Evolutionary conservation across 441 rosid species (phyloP), one percentile per base, ranked within the genome.

Genomic region (Eugenia klotzschiana): DNA sequence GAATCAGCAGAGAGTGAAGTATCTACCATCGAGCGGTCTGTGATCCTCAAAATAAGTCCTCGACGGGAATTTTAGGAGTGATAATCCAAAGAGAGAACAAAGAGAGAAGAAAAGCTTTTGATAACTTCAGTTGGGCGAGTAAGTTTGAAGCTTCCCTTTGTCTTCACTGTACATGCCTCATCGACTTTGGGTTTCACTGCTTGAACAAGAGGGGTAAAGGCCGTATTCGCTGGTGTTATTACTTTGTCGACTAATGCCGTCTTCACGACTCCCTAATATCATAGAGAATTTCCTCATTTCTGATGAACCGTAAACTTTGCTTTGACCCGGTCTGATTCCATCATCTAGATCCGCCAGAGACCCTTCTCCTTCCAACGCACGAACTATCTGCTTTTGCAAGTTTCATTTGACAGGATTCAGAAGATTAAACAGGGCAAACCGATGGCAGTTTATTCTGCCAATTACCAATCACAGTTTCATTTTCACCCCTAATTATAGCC

Each of bases 291-390:
- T 89, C 82, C 82, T 87, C 81, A 82, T 88, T 69, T 87, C 90
- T 49, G 86, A 83, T 26, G 87, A 89, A 56, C 77, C 69, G 80
- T 88, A 57, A 3, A 46, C 60, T 33, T 86, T 72, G 87, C 82
- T 87, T 27, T 69, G 57, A 15, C 86, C 82, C 0, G 83, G 69
- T 37, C 43, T 80, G 27, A 25, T 73, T 58, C 87, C 79, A 79
- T 79, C 89, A 29, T 86, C 87, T 5, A 85, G 74, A 37, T 87
- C 88, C 51, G 85, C 57, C 12, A 89, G 26, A 9, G 92, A 83
- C 58, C 84, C 88, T 33, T 87, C 88, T 56, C 89, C 90, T 85
- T 91, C 92, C 40, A 91, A 86, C n/a, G 91, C 87, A 50, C 89
- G 91, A 79, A 87, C 86, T 8, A 89, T 86, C 93, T 91, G 85